Base-by-base conservation (phyloP, 1,284 basidiomycete genomes). In the Cutaneotrichosporon mucoides region DNA sequence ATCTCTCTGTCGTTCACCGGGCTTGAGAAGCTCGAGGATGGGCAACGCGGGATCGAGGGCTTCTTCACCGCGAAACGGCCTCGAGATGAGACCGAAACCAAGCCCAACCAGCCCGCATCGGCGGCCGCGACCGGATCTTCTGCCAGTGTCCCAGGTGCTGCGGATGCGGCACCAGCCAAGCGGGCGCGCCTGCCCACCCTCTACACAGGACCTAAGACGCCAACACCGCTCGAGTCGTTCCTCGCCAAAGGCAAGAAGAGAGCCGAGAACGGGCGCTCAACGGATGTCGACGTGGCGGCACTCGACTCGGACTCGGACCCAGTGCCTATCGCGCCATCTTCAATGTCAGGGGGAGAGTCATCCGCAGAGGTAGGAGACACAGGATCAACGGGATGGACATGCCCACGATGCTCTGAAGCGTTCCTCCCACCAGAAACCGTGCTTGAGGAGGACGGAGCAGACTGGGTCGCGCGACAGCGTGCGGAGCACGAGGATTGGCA, bases 401-500 rank as follows among this genome's bases (percentile, higher is more conserved):
- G 75, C 58, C 64, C 69, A 0, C 51, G 67, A 41, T 76, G 74
- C 55, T 11, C 54, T 1, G 55, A 48, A 8, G 33, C 52, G 2
- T 59, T 73, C 33, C 15, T 54, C 2, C 55, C 53, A 1, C 62
- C 67, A 2, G 51, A 24, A 24, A 24, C 24, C 24, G 24, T 24
- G 24, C 24, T 59, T 2, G 55, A 56, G 13, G 53, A 56, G 15
- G 60, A 56, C 12, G 56, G 47, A 33, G 64, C 33, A 36, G 44
- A 61, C 6, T 52, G 48, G 69, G 68, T 49, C 11, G 76, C 76
- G 5, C 78, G 69, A 56, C 73, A 87, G 53, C 84, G 82, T 57
- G 76, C 82, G 67, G 92, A 94, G 71, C 92, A 95, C 66, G 82
- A 85, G 48, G 92, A 95, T 76, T 93, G 85, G 74, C 92, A 95